Conservation (phyloP, 2,329 filamentous ascomycete genomes). For the Pezicula carpinea region DNA sequence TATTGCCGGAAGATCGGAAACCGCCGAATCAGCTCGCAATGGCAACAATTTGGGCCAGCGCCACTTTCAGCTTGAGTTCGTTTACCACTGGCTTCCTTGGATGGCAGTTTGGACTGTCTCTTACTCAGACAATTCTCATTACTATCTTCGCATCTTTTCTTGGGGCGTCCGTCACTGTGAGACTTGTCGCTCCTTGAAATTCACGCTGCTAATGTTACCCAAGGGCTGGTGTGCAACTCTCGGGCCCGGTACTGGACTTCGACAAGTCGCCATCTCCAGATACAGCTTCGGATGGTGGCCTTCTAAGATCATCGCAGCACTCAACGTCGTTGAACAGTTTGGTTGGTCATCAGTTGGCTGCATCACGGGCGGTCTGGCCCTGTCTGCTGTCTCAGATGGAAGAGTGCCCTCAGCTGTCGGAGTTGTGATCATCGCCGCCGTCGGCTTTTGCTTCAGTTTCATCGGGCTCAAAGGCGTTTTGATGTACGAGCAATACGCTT, state of each 20-base stretch:
- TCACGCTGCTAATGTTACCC: not conserved
- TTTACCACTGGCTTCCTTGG: conserved; percentile 49
- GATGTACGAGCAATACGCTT: conserved; percentile 19
- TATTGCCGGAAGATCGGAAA: conserved; percentile 38
- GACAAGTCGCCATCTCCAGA: conserved; percentile 45
- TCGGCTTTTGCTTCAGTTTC: conserved; percentile 21
- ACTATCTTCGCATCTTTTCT: conserved; percentile 42
- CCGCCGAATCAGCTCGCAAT: conserved; percentile 40
- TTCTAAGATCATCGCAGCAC: conserved; percentile 41
- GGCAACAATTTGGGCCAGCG: conserved; percentile 47
- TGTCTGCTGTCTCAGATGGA: conserved; percentile 18
- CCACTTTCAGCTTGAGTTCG: conserved; percentile 46
- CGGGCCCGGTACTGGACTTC: conserved; percentile 43
- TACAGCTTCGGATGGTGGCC: conserved; percentile 49
- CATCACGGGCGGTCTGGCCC: conserved; percentile 17
- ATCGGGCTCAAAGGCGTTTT: conserved; percentile 22
- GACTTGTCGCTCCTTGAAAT: conserved; percentile 2
- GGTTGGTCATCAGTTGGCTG: conserved; percentile 21
- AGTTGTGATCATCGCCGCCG: conserved; percentile 15
- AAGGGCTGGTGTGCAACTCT: conserved; percentile 45
- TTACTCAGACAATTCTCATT: conserved; percentile 39
- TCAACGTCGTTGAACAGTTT: conserved; percentile 27
- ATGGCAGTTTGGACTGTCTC: conserved; percentile 41
- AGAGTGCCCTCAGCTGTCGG: conserved; percentile 13
- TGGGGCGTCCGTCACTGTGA: conserved; percentile 34